Evolutionary conservation across 331 rosid species (phyloP), one percentile per base, ranked within the genome.

Genomic region (Saraca asoca): DNA sequence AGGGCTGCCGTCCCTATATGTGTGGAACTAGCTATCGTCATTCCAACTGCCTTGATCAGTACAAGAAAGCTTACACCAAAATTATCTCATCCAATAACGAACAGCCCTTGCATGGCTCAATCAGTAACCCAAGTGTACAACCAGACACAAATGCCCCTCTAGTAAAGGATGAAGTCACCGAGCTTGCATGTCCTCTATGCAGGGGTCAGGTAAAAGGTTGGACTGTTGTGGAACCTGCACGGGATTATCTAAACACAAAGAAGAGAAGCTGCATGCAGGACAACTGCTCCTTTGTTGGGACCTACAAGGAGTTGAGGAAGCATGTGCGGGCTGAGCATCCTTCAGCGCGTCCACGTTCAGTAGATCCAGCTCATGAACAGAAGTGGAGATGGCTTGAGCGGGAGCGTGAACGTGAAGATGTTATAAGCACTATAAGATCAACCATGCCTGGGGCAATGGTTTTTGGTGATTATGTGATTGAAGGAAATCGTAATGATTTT

Each of bases 1-100:
- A 90, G 62, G 99, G 99, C 33, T 94, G 99, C 68, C 97, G 87
- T 72, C 89, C 99, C 60, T 94, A 85, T 68, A 90, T 94, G 99
- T 94, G 99, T 52, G 88, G 89, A 64, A 87, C 96, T 33, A 78
- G 88, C 84, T 78, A 81, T 48, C 81, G 84, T 6, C 80, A 74
- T 82, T 84, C 93, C 70, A 89, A 83, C 76, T 94, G 99, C 78
- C 97, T 94, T 68, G 99, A 85, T 72, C 99, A 94, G 83, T 94
- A 90, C 82, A 75, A 85, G 77, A 89, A 87, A 71, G 96, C 89
- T 14, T 89, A 87, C 80, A 65, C 91, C 19, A 80, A 82, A 70
- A 71, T 74, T n/a, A 78, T 65, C 52, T 67, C 84, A 29, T 69
- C 82, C 24, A 74, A 76, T 64, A 73, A 60, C 57, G 83, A 60